Evolutionary conservation across 805 yeast genomes (phyloP).

Genomic region (Cyberlindnera saturnus): DNA sequence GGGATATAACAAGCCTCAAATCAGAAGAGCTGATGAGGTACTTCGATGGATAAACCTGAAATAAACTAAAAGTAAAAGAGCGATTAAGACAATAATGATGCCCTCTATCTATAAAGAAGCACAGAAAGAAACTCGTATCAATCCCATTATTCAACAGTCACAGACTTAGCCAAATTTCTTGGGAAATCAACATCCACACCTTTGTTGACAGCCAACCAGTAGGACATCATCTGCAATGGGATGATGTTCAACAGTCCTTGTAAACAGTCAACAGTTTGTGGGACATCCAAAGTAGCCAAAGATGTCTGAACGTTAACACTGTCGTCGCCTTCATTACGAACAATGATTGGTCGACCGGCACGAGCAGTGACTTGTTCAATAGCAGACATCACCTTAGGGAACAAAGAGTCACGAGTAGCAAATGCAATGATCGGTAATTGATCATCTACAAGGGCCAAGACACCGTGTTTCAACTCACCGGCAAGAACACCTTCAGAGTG

Average conservation of each 20-base stretch:
- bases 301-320: constrained; percentile 50
- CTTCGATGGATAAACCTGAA: no score
- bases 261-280: constrained; percentile 92
- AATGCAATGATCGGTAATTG: constrained; percentile 89
- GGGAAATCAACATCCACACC: constrained; percentile 99
- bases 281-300: constrained; percentile 78
- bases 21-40: no score
- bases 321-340: constrained; percentile 78
- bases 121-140: neutral
- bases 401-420: constrained; percentile 93
- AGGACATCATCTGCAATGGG: constrained; percentile 92
- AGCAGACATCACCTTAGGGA: constrained; percentile 94
- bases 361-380: constrained; percentile 96
- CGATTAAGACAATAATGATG: no score
- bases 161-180: constrained; percentile 96
- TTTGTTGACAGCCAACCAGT: constrained; percentile 92
- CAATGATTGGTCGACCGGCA: constrained; percentile 92
- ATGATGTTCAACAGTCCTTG: constrained; percentile 94
- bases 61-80: no score
- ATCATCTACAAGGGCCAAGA: constrained; percentile 92
- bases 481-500: constrained; percentile 99
- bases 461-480: constrained; percentile 98
- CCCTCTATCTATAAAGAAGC: neutral
- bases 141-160: constrained; percentile 74
- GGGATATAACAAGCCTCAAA: no score